Conservation (phyloP, 306 rosid species). For the Dalbergia cultrata region DNA sequence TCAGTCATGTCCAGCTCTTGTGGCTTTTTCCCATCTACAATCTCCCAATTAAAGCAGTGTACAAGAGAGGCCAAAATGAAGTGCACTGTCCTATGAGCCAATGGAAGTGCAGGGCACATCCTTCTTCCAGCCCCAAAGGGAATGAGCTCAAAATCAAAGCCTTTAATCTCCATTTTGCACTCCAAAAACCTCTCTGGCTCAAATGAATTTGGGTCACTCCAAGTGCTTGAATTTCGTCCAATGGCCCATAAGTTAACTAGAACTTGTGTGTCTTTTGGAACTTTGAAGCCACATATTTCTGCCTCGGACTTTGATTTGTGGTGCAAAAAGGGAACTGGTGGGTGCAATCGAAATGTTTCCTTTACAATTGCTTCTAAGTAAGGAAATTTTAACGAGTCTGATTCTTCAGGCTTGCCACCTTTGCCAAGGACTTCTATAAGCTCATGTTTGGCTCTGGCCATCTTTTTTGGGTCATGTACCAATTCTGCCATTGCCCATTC, state of each 20-base stretch:
- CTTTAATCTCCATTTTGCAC: constrained; percentile 18
- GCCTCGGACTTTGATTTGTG: constrained; percentile 32
- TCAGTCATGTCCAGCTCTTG: constrained; percentile 3
- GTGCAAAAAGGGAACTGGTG: constrained; percentile 37
- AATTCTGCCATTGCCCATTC: constrained; percentile 56
- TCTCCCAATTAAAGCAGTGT: constrained; percentile 36
- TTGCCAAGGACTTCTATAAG: not conserved
- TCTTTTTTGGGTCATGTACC: not conserved
- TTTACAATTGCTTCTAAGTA: constrained; percentile 40
- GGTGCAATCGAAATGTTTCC: constrained; percentile 46
- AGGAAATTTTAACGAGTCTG: not conserved
- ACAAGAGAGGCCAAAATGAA: constrained; percentile 40
- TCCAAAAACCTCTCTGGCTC: constrained; percentile 41
- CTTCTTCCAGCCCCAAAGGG: constrained; percentile 50
- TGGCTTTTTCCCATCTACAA: not conserved
- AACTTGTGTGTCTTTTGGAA: constrained; percentile 19
- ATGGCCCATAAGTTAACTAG: constrained; percentile 25
- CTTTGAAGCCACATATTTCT: not conserved
- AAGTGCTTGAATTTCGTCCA: not conserved
- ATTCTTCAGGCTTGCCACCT: constrained; percentile 6
- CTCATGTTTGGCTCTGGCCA: constrained; percentile 24
- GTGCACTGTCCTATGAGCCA: constrained; percentile 5
- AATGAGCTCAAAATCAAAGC: constrained; percentile 27
- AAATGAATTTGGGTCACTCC: constrained; percentile 32
- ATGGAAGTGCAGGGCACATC: constrained; percentile 36